Evolutionary conservation across 768 basidiomycete genomes (phyloP), one percentile per base, ranked within the genome.

Genomic region (Floccularia luteovirens): DNA sequence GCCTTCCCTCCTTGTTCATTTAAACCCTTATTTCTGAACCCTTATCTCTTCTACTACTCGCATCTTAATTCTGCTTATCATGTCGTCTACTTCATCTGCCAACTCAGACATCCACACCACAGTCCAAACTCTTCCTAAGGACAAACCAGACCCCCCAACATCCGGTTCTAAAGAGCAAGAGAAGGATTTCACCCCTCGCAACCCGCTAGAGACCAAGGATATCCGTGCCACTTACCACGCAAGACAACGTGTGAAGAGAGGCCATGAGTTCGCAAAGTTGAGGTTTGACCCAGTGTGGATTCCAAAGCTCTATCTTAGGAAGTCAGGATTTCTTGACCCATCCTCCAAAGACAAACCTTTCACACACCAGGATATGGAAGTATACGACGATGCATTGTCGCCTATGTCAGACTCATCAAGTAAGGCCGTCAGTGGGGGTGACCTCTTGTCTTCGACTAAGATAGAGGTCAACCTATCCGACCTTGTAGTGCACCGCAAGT

Each of bases 181-280:
- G 8, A n/a, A 37, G 41, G 12, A n/a, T 20, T 7, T 19, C 43
- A 38, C 39, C 45, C 48, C 28, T 37, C 44, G 38, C 52, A 14
- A 40, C 55, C 36, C 25, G 43, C 16, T 35, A 48, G 52, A 52
- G 45, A 37, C 56, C 45, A 70, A 68, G 55, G 70, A 72, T 47
- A 42, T 59, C 30, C 67, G 72, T 11, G 68, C 69, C 6, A 69
- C 59, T 50, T 74, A 75, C 55, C 72, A 70, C 47, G 66, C 69
- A 38, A 52, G 74, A 36, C 69, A 74, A 55, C 60, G 64, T 38
- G 49, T 56, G 25, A 72, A 66, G 64, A 66, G 65, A 53, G 61
- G 67, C 21, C 62, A 59, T 14, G 68, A 68, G 39, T 46, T 63
- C 41, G 57, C 59, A 35, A 58, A 60, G 54, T 54, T 55, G 51